Base-by-base conservation (phyloP, 495 filamentous ascomycete genomes). In the Aspergillus nanangensis region DNA sequence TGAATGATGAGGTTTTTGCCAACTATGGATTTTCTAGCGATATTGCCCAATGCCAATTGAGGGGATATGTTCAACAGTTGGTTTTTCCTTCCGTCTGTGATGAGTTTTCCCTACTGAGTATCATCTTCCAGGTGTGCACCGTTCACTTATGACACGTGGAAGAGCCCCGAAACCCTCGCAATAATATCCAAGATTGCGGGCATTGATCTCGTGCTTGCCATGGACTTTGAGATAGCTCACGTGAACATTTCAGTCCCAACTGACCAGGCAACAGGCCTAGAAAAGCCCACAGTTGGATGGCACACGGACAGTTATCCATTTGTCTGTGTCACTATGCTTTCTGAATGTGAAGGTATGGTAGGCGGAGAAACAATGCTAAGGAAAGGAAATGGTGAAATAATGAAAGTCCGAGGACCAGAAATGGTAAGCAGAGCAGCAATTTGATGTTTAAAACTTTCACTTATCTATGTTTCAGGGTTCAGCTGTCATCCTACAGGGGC, bases 291-390 rank as follows among this genome's bases (percentile, higher is more conserved):
- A 38, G 79, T 85, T 31, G 80, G 72, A 38, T 87, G 84, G 84
- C 83, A 88, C 61, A 76, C 59, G 33, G 84, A 87, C 48, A 81
- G 79, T 51, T 87, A 84, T 55, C 83, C 84, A 0, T 88, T 86
- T 48, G 84, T 88, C 18, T 87, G 84, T 52, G 83, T 88, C 10
- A 69, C 79, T 9, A 88, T 87, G 84, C 72, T 87, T 25, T 84
- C 80, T 45, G 84, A 88, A 52, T 80, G 79, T 34, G 77, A 69
- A 2, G 65, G 70, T 11, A 88, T 87, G 84, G 67, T 81, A 14
- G 83, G 83, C 29, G 84, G 84, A 8, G 84, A 87, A 63, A 87
- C 83, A 8, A 83, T 78, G 7, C 62, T 86, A 14, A 69, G 69
- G 45, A 85, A 75, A 1, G 78, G 72, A 2, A 66, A 45, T 32